These are phyloP conservation scores for Hippophae tibetana DNA, from an alignment of 306 rosid species.

Conservation along the genomic window DNA sequence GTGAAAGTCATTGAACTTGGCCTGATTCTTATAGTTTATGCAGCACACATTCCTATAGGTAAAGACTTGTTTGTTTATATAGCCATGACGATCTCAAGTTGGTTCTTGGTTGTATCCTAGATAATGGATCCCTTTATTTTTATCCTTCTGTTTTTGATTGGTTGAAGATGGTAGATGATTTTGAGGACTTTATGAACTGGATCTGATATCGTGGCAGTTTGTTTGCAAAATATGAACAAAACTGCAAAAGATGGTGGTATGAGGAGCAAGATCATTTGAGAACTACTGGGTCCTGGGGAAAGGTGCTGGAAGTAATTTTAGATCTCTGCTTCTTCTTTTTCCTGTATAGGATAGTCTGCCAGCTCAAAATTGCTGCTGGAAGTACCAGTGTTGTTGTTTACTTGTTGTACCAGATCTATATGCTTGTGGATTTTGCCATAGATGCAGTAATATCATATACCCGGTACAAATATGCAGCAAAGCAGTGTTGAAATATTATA, in stretches of 20 bases:
- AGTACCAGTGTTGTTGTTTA: conserved; percentile 59
- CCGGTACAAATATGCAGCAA: conserved; percentile 44
- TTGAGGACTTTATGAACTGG: conserved; percentile 79
- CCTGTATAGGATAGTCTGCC: conserved; percentile 71
- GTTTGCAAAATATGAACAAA: conserved; percentile 80
- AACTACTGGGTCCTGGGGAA: conserved; percentile 72
- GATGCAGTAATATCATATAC: conserved; percentile 53
- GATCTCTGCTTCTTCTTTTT: conserved; percentile 78
- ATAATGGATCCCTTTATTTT: conserved; percentile 74
- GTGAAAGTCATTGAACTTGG: conserved; percentile 85
- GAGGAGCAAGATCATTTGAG: conserved; percentile 83
- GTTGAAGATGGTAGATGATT: conserved; percentile 75
- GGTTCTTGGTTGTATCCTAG: conserved; percentile 81
- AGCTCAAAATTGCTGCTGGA: conserved; percentile 62
- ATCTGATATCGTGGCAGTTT: conserved; percentile 64
- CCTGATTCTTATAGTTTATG: conserved; percentile 57
- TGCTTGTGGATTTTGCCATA: conserved; percentile 45
- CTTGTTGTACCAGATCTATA: conserved; percentile 66
- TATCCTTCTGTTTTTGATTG: conserved; percentile 87
- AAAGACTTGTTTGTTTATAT: conserved; percentile 58
- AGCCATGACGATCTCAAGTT: conserved; percentile 64
- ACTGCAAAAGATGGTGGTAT: conserved; percentile 96
- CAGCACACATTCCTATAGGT: conserved; percentile 52
- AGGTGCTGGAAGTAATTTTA: conserved; percentile 56
- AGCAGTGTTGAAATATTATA: too few relatives aligned